phyloP scores from a whole-genome alignment of 139 green algal genomes.

The Raphidocelis subcapitata region DNA sequence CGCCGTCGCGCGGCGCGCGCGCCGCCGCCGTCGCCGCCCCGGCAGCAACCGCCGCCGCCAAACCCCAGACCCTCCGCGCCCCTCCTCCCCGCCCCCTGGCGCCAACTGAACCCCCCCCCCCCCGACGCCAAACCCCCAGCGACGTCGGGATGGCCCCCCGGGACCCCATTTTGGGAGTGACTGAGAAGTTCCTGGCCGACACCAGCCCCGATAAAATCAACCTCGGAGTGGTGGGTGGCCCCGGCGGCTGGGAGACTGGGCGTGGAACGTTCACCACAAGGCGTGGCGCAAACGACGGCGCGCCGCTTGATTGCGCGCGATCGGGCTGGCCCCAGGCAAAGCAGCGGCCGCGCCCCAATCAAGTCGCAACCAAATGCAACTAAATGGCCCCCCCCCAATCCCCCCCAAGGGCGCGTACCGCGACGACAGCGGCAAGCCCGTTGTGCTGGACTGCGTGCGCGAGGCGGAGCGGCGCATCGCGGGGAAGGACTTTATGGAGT shows the following conservation, averaged over 20 bases:
- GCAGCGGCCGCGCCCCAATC: not conserved
- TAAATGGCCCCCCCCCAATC: not conserved
- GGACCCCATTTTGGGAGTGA: slow-evolving; percentile 73
- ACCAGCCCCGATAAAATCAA: slow-evolving; percentile 85
- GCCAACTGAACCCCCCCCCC: too few relatives aligned
- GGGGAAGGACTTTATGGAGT: slow-evolving; percentile 82
- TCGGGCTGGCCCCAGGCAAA: not conserved
- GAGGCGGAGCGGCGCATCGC: slow-evolving; percentile 76
- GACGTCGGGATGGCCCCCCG: slow-evolving; percentile 50
- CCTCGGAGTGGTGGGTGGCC: slow-evolving; percentile 75
- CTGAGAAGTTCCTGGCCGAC: slow-evolving; percentile 76
- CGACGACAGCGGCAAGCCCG: slow-evolving; percentile 79
- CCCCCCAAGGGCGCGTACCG: slow-evolving; percentile 73
- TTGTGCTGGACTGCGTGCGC: slow-evolving; percentile 83
- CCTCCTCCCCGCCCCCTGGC: too few relatives aligned
- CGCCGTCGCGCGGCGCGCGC: too few relatives aligned
- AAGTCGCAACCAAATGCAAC: not conserved
- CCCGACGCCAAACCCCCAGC: not conserved
- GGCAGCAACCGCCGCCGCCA: too few relatives aligned
- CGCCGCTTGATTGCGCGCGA: not conserved
- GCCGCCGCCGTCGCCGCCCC: too few relatives aligned
- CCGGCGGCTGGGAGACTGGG: not conserved
- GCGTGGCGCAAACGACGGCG: too few relatives aligned
- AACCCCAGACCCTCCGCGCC: too few relatives aligned
- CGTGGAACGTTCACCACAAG: too few relatives aligned